Conservation (phyloP, 2,329 filamentous ascomycete species). For the Furcasterigmium sp. region DNA sequence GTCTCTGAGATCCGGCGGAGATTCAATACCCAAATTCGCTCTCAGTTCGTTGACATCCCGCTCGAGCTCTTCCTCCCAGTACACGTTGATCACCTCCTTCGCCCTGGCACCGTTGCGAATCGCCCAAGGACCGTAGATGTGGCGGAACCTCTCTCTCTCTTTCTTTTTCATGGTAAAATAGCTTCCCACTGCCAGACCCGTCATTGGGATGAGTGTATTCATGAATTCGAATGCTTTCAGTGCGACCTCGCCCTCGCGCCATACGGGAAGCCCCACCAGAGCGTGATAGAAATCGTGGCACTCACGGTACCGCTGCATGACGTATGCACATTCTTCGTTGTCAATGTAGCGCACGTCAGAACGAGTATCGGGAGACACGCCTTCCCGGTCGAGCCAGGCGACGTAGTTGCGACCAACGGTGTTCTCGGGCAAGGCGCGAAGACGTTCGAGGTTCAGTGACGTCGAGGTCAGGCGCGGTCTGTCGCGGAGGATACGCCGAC, state of each 20-base stretch:
- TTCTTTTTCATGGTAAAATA: constrained; percentile 80
- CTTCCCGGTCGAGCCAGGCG: constrained; percentile 88
- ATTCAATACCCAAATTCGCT: constrained; percentile 73
- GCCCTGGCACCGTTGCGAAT: constrained; percentile 71
- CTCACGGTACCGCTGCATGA: constrained; percentile 96
- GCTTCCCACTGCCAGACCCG: constrained; percentile 77
- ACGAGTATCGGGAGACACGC: constrained; percentile 87
- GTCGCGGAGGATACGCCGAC: constrained; percentile 84
- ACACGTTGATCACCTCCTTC: constrained; percentile 87
- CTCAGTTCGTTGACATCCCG: constrained; percentile 75
- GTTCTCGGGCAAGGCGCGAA: constrained; percentile 67
- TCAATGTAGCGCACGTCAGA: constrained; percentile 83
- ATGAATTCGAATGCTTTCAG: constrained; percentile 97
- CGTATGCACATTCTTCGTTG: constrained; percentile 92
- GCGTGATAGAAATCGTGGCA: constrained; percentile 98
- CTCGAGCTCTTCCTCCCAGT: constrained; percentile 93
- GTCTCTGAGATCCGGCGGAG: constrained; percentile 77
- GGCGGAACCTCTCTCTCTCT: constrained; percentile 70
- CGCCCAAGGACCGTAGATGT: constrained; percentile 85
- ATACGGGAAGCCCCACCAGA: constrained; percentile 80
- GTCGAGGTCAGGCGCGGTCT: constrained; percentile 83
- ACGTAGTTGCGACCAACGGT: constrained; percentile 80
- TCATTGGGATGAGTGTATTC: constrained; percentile 94
- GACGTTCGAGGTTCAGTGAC: constrained; percentile 57
- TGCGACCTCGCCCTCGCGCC: constrained; percentile 95